Base-by-base conservation (phyloP, 495 filamentous ascomycete species). In the Hypomontagnella submonticulosa region DNA sequence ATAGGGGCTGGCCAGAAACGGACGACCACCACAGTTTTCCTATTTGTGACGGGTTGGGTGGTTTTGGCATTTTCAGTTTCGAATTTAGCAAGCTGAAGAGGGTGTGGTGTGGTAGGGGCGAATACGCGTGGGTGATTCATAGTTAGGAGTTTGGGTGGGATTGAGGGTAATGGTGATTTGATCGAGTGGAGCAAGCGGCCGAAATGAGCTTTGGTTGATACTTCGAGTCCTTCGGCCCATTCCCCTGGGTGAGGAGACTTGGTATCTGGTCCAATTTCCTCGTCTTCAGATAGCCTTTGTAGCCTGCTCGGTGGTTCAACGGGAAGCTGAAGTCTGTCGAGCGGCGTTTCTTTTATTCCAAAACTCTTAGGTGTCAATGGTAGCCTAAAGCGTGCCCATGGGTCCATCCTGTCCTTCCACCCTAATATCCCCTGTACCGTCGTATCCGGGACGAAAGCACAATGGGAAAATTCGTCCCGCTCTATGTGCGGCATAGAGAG, bases 351-450 rank as follows among this genome's bases (percentile, higher is more conserved):
- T 13, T 12, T 13, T 4, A 23, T 15, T 23, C 18, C 8, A 15
- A n/a, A 42, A 18, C 12, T 57, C 48, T 12, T 49, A 34, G 41
- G 19, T n/a, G 23, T 0, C n/a, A 66, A 2, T 15, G 70, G 72
- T 20, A 69, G 38, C 15, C 50, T 61, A 32, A 65, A 74, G n/a
- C 71, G 71, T 60, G 74, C 72, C 81, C 81, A 84, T 11, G 67
- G 54, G 6, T 67, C 46, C n/a, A 74, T 42, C 15, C 71, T 76
- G 10, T 83, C 73, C 11, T 78, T 73, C 83, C 83, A 85, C 18
- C 67, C 48, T 4, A 83, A 65, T 49, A 75, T 78, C 6, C 63
- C 43, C 23, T 61, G 57, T 48, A 50, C 67, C 30, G 66, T 55
- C 13, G 46, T 20, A 27, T 75, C 67, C 11, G 44, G 38, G 12